Conservation (phyloP, 768 basidiomycete genomes). For the Boletellus ananiceps region DNA sequence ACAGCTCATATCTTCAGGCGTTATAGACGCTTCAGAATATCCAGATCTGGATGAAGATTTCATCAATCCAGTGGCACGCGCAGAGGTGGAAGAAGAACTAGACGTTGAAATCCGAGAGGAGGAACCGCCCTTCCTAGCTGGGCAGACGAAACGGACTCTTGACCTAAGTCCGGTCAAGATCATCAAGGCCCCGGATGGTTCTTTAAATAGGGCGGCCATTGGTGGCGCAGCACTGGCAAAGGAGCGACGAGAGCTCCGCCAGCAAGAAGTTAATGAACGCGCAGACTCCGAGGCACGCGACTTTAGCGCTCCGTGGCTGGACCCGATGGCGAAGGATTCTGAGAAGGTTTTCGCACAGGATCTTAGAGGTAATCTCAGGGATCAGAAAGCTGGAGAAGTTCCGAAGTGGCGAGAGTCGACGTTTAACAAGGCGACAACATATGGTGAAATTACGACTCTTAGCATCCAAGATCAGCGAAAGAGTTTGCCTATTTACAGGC, state of each 20-base stretch:
- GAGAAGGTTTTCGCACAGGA: conserved; percentile 95
- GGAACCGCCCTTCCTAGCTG: conserved; percentile 92
- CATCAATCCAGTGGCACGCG: conserved; percentile 66
- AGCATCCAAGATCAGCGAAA: conserved; percentile 93
- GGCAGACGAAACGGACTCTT: conserved; percentile 93
- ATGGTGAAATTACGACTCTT: conserved; percentile 85
- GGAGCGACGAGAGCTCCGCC: conserved; percentile 89
- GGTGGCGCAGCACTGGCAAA: conserved; percentile 92
- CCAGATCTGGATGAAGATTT: conserved; percentile 89
- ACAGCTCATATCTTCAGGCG: conserved; percentile 95
- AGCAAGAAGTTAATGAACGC: conserved; percentile 90
- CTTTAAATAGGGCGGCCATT: conserved; percentile 90
- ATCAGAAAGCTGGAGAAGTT: conserved; percentile 76
- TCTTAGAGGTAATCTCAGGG: conserved; percentile 72
- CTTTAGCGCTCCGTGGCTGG: conserved; percentile 94
- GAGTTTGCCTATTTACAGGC: conserved; percentile 91
- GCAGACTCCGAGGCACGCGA: conserved; percentile 94
- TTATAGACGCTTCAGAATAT: conserved; percentile 87
- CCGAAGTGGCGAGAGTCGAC: conserved; percentile 90
- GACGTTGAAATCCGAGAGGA: conserved; percentile 97
- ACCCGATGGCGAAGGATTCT: conserved; percentile 88
- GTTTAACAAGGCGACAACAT: conserved; percentile 94
- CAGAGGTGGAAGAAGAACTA: conserved; percentile 92
- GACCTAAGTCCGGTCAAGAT: conserved; percentile 97
- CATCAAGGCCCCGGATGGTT: conserved; percentile 97